A percentile compares a stretch with the other conserved stretches of the same genome.
phyloP scores from a whole-genome alignment of 2,329 filamentous ascomycete species.

The Diaporthe destruens region DNA sequence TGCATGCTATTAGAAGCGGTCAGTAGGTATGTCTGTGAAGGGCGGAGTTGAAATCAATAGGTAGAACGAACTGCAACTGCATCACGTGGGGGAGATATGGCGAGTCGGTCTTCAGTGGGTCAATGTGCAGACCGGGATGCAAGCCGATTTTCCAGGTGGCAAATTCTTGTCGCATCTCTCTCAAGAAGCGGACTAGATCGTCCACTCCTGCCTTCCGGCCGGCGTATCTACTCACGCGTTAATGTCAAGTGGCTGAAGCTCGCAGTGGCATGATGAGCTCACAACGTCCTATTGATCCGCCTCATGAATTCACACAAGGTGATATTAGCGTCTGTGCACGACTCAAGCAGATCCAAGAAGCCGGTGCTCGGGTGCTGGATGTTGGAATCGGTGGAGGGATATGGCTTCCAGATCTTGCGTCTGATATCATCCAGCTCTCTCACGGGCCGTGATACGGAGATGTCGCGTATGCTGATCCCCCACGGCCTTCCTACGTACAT shows the following conservation, averaged over 20 bases:
- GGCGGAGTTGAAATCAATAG: fast-evolving
- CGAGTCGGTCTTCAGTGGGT: neutral
- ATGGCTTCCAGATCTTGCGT: slow-evolving; percentile 6
- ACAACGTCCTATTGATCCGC: slow-evolving; percentile 1
- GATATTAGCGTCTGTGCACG: slow-evolving; percentile 13
- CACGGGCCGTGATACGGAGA: slow-evolving; percentile 3
- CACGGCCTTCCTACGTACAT: slow-evolving; percentile 17
- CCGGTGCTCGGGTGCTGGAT: neutral
- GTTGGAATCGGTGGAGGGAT: neutral
- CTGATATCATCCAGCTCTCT: slow-evolving; percentile 12
- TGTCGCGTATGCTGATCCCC: slow-evolving; percentile 17
- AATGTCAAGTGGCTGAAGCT: fast-evolving
- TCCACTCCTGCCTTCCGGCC: neutral
- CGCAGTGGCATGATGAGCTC: neutral
- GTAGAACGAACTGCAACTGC: neutral
- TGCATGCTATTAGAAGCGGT: neutral
- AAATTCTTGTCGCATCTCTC: neutral
- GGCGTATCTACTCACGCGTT: neutral
- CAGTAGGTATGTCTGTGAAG: neutral
- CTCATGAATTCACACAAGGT: slow-evolving; percentile 7
- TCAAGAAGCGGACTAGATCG: neutral
- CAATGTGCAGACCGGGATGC: neutral
- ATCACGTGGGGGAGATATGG: neutral
- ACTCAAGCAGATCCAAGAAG: neutral
- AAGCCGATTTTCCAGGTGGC: neutral